These are phyloP conservation scores for Acanthamoeba triangularis DNA, from an alignment of 208 protist genomes.

Conservation along the genomic window DNA sequence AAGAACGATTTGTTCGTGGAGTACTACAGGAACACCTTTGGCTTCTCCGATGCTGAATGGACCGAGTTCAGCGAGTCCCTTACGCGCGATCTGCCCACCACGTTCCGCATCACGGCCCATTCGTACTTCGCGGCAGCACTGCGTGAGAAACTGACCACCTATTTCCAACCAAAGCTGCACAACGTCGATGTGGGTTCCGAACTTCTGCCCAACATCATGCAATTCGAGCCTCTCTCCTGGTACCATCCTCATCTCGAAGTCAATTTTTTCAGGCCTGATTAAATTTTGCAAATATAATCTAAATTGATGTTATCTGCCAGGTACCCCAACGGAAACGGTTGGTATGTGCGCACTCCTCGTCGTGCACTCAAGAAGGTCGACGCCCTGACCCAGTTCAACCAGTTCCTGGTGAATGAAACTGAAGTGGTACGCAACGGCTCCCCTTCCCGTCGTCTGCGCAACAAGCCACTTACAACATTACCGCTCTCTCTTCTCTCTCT, in stretches of 20 bases:
- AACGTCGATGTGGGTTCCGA: neutral
- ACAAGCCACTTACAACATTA: no score
- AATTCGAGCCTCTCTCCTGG: conserved; percentile 13
- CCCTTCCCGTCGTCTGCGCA: neutral
- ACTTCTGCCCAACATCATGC: neutral
- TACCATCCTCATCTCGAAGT: neutral
- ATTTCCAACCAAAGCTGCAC: neutral
- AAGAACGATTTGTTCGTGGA: conserved; percentile 21
- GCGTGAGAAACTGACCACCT: neutral
- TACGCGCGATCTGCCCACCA: neutral
- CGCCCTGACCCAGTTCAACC: neutral
- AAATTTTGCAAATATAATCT: neutral
- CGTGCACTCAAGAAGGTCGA: conserved; percentile 7
- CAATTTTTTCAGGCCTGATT: neutral
- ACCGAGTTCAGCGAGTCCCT: neutral
- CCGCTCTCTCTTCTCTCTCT: neutral
- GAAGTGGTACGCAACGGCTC: neutral
- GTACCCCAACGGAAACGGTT: conserved; percentile 6
- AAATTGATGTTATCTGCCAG: neutral
- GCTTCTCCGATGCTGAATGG: conserved; percentile 15
- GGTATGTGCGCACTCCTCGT: conserved; percentile 9
- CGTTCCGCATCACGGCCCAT: conserved; percentile 15
- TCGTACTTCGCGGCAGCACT: neutral
- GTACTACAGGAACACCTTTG: neutral
- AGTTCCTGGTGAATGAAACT: conserved; percentile 4